Conservation (phyloP, 495 filamentous ascomycete species). For the Hyphodiscus hymeniophilus region DNA sequence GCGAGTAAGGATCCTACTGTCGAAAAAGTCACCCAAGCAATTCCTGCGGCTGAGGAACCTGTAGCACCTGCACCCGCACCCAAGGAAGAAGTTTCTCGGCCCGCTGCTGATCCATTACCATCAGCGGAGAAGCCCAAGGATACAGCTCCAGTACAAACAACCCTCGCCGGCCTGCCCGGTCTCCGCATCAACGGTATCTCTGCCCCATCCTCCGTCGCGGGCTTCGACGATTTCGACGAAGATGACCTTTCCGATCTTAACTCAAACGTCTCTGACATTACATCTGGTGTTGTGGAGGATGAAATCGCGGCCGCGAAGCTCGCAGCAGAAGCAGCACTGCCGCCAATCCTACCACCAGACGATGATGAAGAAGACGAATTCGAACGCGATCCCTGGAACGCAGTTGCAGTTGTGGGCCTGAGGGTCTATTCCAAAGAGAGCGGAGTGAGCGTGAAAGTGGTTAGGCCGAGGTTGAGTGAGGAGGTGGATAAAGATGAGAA, state of each 20-base stretch:
- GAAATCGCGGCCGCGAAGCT: conserved; percentile 4
- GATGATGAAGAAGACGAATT: conserved; percentile 1
- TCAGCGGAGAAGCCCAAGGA: background rate
- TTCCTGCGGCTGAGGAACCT: background rate
- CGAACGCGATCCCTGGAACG: conserved; percentile 65
- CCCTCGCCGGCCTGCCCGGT: background rate
- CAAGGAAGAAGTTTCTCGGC: background rate
- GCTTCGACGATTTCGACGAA: background rate
- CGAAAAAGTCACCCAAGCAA: background rate
- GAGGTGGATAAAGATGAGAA: conserved; percentile 8
- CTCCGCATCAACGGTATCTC: background rate
- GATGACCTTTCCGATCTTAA: conserved; percentile 9
- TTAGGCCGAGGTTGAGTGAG: conserved; percentile 9
- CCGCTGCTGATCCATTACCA: background rate
- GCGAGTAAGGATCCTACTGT: background rate
- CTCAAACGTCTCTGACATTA: conserved; percentile 13
- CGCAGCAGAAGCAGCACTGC: background rate
- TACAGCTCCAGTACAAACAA: background rate
- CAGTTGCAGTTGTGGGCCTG: conserved; percentile 71
- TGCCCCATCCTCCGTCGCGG: background rate
- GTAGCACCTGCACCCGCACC: background rate
- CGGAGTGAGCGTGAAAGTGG: conserved; percentile 10
- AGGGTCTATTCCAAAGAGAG: conserved; percentile 49
- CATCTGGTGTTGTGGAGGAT: conserved; percentile 5
- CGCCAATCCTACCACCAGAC: background rate